Evolutionary conservation across 2,329 filamentous ascomycete species (phyloP), one percentile per base, ranked within the genome.

Genomic region (Sordariomycetes sp.): DNA sequence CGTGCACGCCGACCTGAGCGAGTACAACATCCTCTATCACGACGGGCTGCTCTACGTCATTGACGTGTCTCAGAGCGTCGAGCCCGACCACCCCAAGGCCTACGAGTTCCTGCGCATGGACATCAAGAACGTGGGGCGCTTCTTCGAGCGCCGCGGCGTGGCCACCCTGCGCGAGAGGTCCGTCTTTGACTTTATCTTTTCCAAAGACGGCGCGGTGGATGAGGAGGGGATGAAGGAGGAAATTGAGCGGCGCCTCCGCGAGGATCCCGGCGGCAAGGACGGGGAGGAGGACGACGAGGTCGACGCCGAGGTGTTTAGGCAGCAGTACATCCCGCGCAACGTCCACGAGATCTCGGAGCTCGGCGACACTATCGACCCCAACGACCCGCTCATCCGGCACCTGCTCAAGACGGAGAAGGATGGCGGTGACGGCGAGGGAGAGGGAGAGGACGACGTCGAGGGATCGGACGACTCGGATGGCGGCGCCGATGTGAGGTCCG

Each of bases 21-120:
- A 99, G 78, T 99, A 99, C 81, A 99, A 99, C 67, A 82, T 97
- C 56, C 79, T 99, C 22, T 99, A 95, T 74, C 80, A 96, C 74
- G 79, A 90, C 58, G 77, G 82, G 59, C 83, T 82, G 64, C 81
- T 96, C 0, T 96, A 89, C 76, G 87, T 99, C 65, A 99, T 99
- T 69, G 94, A 99, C 71, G 94, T 99, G 51, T 96, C 90, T 58
- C 94, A 99, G 74, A 94, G 88, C 66, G 94, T 99, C 22, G 95
- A 97, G 74, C 91, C 95, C 63, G 92, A 97, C 64, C 94, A 99
- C 69, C 94, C 94, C 0, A 82, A 89, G 59, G 92, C 89, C 2
- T 78, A 95, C 34, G 92, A 97, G 68, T 99, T 99, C 67, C 72
- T 99, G 64, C 85, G 94, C 36, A 97, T 96, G 91, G 94, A 99